phyloP scores from a whole-genome alignment of 169 alveolate genomes.

The Cryptosporidium tyzzeri region DNA sequence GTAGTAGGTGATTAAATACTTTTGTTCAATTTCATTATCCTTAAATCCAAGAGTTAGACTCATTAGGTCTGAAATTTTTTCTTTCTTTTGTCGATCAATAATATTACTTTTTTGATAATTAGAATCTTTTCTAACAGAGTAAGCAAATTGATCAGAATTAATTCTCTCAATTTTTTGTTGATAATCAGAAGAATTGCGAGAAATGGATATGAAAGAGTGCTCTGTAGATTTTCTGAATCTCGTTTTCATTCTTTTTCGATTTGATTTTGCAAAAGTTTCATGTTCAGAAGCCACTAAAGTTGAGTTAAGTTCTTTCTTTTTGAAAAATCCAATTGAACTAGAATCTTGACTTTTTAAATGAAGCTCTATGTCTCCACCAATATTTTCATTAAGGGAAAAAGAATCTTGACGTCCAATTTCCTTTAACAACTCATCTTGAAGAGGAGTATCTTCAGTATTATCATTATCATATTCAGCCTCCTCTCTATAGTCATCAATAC shows the following conservation, averaged over 20 bases:
- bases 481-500: neutral
- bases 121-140: neutral
- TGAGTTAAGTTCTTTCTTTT: neutral
- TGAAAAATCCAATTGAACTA: neutral
- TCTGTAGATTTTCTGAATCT: neutral
- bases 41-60: conserved; percentile 84
- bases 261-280: neutral
- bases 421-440: neutral
- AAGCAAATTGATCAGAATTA: neutral
- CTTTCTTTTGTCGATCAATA: conserved; percentile 4
- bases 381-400: neutral
- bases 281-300: neutral
- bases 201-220: neutral
- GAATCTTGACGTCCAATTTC: neutral
- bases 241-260: neutral
- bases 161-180: neutral
- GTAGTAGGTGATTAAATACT: conserved; percentile 87
- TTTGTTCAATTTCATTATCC: conserved; percentile 88
- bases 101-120: neutral
- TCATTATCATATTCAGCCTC: neutral
- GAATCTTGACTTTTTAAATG: neutral
- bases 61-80: conserved; percentile 75
- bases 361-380: neutral
- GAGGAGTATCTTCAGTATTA: neutral
- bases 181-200: neutral